These are phyloP conservation scores for Apiospora marii DNA, from an alignment of 2,329 filamentous ascomycete genomes.

Conservation along the genomic window DNA sequence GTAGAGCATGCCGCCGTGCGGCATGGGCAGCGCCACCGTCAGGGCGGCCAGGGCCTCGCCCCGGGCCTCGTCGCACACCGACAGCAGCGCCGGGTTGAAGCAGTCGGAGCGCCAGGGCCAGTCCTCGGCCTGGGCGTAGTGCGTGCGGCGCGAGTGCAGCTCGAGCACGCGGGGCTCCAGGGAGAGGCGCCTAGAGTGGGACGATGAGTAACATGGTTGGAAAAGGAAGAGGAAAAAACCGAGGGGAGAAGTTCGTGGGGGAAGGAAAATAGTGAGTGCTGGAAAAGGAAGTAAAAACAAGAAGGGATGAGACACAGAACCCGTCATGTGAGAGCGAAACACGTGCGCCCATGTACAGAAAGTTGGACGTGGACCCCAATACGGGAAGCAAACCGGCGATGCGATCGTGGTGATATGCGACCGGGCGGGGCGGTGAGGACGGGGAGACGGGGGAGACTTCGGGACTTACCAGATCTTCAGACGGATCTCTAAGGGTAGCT, in stretches of 20 bases:
- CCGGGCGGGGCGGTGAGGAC: not conserved
- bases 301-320: not conserved
- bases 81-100: slow-evolving; percentile 44
- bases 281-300: not conserved
- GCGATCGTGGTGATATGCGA: not conserved
- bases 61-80: slow-evolving; percentile 44
- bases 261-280: too few relatives aligned
- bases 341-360: not conserved
- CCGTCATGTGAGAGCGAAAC: not conserved
- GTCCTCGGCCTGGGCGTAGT: slow-evolving; percentile 38
- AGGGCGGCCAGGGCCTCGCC: slow-evolving; percentile 43
- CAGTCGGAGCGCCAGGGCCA: slow-evolving; percentile 42
- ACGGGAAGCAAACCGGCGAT: not conserved
- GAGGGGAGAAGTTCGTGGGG: not conserved
- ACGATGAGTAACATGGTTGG: not conserved
- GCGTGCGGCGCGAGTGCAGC: slow-evolving; percentile 41
- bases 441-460: not conserved
- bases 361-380: not conserved
- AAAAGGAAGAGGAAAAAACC: not conserved
- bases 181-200: slow-evolving; percentile 32
- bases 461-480: slow-evolving; percentile 43
- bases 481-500: slow-evolving; percentile 46
- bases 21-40: slow-evolving; percentile 39
- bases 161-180: slow-evolving; percentile 45
- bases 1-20: slow-evolving; percentile 39